phyloP scores from a whole-genome alignment of 73 alveolate genomes.

The Tetrahymena elliotti region DNA sequence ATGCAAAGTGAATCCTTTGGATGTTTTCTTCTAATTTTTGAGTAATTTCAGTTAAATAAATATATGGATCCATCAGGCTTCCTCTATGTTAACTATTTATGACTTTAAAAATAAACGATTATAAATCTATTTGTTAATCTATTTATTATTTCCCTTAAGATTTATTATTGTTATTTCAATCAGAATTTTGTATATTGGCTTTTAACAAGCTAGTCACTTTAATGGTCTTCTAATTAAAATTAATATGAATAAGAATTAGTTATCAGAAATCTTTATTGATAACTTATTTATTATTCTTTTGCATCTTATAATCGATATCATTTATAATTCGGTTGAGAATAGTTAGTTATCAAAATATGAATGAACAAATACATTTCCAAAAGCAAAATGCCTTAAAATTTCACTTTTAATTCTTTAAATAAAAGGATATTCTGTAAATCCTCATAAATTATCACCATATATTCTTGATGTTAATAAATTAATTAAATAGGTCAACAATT shows the following conservation, averaged over 20 bases:
- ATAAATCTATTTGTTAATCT: not conserved
- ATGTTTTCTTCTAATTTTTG: not conserved
- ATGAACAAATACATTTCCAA: no score
- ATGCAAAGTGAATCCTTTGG: not conserved
- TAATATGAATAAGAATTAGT: not conserved
- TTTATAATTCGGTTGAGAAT: no score
- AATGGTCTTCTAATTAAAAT: not conserved
- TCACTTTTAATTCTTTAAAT: no score
- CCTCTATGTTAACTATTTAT: not conserved
- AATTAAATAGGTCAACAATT: no score
- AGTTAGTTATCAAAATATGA: no score
- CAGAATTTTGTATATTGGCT: not conserved
- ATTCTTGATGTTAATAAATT: no score
- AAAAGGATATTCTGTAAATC: no score
- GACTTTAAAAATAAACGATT: not conserved
- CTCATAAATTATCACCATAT: no score
- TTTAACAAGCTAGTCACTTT: not conserved
- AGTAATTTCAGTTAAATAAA: not conserved
- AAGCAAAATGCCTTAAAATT: no score
- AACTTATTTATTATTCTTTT: not conserved
- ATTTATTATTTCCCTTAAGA: not conserved
- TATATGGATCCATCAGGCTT: not conserved
- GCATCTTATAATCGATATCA: not conserved
- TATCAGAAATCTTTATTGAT: not conserved
- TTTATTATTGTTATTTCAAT: not conserved